Evolutionary conservation across 116 monocot genomes (phyloP), one percentile per base, ranked within the genome.

Genomic region (Dioscorea cayenensis): DNA sequence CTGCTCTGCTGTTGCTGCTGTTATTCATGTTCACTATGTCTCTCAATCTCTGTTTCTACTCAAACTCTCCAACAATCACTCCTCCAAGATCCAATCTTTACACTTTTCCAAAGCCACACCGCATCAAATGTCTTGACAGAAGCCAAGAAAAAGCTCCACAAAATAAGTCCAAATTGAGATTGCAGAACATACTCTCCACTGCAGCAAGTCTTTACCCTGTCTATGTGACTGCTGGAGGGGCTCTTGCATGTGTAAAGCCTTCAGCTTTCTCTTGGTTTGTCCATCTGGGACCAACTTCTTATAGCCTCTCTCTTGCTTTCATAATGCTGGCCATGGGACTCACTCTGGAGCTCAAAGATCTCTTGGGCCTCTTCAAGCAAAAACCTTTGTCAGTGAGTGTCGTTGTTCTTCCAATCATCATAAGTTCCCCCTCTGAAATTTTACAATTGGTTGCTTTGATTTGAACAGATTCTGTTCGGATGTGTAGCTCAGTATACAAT

Each of bases 251-350:
- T 65, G 78, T 83, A 4, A 84, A 81, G 68, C 91, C 87, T 1
- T 77, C 79, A 49, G 80, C 87, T 51, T 91, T 87, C 84, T 55
- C 84, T 28, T 91, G 91, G 91, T 91, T 91, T 72, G 91, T 87
- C 21, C 71, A 78, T 71, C 71, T 79, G 64, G 78, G 78, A 23
- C 87, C 87, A 27, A 64, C 67, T n/a, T 85, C 85, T 9, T 91
- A 91, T 74, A 91, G 80, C 78, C 76, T n/a, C 63, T 23, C 87
- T 36, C 69, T 91, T 35, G 91, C 87, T 12, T 76, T 91, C 52
- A 91, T 87, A 71, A 91, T 91, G 91, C 73, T 91, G 67, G 80
- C 80, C 74, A 91, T 85, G 91, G 91, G 87, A 9, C 73, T 91
- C 23, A 83, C 87, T 9, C 66, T 91, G 28, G 83, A 87, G 73